Evolutionary conservation across 2,329 filamentous ascomycete genomes (phyloP).

Genomic region (Nemania sp.): DNA sequence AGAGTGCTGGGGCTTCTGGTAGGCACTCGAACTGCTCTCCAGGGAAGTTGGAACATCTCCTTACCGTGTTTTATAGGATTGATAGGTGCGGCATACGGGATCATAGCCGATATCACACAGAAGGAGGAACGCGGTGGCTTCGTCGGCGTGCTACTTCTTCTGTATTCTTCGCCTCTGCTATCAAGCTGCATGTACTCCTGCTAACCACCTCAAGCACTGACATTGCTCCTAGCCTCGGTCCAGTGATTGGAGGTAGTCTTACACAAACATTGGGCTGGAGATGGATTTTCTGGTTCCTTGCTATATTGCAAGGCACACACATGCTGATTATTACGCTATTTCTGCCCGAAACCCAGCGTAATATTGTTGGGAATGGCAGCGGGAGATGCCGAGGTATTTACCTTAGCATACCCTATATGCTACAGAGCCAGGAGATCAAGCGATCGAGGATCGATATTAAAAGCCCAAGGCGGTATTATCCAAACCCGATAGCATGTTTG

Average conservation of each 20-base stretch:
- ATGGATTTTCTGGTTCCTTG: conserved; percentile 29
- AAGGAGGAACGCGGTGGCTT: conserved; percentile 55
- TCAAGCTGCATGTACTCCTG: too few species aligned
- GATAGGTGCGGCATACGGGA: conserved; percentile 47
- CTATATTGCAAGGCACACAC: conserved; percentile 7
- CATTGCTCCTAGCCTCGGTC: conserved; percentile 9
- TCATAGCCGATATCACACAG: conserved; percentile 56
- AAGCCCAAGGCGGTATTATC: too few species aligned
- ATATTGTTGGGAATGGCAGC: conserved; percentile 37
- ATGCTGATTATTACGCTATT: conserved; percentile 16
- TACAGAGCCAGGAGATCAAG: too few species aligned
- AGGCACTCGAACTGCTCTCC: background rate
- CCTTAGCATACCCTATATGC: too few species aligned
- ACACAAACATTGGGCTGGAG: conserved; percentile 21
- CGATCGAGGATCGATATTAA: too few species aligned
- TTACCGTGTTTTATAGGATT: conserved; percentile 18
- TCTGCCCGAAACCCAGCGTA: conserved; percentile 41
- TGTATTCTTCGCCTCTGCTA: too few species aligned
- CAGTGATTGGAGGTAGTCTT: conserved; percentile 23
- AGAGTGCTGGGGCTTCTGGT: conserved; percentile 41
- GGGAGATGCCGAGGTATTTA: too few species aligned
- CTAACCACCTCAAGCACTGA: too few species aligned
- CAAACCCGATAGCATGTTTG: too few species aligned
- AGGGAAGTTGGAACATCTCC: background rate
- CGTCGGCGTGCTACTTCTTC: too few species aligned